A percentile compares a stretch with the other conserved stretches of the same genome.
These are phyloP conservation scores for Prototheca cutis DNA, from an alignment of 163 green algal genomes.

Conservation along the genomic window DNA sequence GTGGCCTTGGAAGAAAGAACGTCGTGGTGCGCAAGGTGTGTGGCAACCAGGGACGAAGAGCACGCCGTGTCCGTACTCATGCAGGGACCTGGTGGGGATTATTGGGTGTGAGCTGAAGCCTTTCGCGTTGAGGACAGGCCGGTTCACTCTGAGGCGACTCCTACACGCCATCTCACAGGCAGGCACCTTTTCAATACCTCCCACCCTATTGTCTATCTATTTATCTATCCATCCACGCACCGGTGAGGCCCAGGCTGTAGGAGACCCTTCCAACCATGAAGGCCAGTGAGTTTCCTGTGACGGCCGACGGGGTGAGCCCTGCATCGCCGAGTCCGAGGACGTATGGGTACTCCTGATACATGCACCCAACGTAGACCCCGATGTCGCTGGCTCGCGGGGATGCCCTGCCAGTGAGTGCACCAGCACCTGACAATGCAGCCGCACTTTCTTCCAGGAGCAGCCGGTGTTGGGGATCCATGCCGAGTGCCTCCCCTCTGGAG, in stretches of 20 bases:
- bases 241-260: constrained; percentile 51
- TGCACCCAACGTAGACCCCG: constrained; percentile 31
- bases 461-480: constrained; percentile 68
- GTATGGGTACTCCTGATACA: constrained; percentile 38
- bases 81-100: constrained; percentile 45
- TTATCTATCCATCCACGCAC: too few relatives aligned
- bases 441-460: constrained; percentile 45
- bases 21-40: constrained; percentile 1
- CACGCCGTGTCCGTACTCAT: constrained; percentile 74
- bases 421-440: constrained; percentile 21
- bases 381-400: not conserved
- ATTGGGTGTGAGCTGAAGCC: too few relatives aligned
- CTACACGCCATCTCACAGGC: too few relatives aligned
- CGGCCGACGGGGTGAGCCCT: constrained; percentile 5
- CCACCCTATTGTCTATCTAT: too few relatives aligned
- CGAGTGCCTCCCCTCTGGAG: constrained; percentile 37
- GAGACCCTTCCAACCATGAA: constrained; percentile 58
- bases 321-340: not conserved
- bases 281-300: constrained; percentile 50
- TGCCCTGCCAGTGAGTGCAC: not conserved
- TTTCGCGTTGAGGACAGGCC: too few relatives aligned
- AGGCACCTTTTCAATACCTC: too few relatives aligned
- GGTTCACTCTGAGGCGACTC: too few relatives aligned
- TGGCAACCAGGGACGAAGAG: constrained; percentile 53
- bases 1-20: not conserved